Conservation (phyloP, 495 filamentous ascomycete genomes). For the Aspergillus steynii region DNA sequence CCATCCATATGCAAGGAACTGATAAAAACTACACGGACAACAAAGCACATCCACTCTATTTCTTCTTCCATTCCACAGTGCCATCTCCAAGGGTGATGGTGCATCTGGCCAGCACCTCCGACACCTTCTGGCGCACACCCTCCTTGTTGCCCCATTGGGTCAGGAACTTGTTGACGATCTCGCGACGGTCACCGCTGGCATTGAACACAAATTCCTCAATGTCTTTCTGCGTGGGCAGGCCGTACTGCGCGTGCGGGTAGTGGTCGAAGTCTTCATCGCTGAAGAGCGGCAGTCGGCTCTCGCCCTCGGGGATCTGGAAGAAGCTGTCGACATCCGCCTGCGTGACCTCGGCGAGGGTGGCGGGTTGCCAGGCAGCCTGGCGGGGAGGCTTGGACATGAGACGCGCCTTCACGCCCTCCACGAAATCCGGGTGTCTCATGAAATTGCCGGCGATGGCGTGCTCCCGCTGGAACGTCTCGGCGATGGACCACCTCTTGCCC, state of each 20-base stretch:
- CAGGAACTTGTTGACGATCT: conserved; percentile 32
- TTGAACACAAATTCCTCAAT: conserved; percentile 56
- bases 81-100: conserved; percentile 26
- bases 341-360: conserved; percentile 61
- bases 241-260: conserved; percentile 67
- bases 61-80: conserved; percentile 28
- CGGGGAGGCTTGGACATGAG: conserved; percentile 65
- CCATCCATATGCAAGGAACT: conserved; percentile 4
- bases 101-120: conserved; percentile 34
- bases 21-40: background rate
- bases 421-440: conserved; percentile 87
- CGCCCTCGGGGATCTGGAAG: conserved; percentile 53
- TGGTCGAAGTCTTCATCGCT: conserved; percentile 53
- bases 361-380: conserved; percentile 70
- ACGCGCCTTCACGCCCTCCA: conserved; percentile 75
- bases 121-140: conserved; percentile 44
- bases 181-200: conserved; percentile 5
- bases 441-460: conserved; percentile 76
- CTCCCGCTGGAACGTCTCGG: conserved; percentile 80
- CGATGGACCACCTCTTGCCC: conserved; percentile 72
- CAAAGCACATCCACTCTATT: conserved; percentile 10
- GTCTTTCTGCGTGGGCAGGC: conserved; percentile 74
- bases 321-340: conserved; percentile 54
- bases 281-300: conserved; percentile 52
- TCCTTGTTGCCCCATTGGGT: conserved; percentile 36